Evolutionary conservation across 768 basidiomycete species (phyloP).

Genomic region (Pisolithus marmoratus): DNA sequence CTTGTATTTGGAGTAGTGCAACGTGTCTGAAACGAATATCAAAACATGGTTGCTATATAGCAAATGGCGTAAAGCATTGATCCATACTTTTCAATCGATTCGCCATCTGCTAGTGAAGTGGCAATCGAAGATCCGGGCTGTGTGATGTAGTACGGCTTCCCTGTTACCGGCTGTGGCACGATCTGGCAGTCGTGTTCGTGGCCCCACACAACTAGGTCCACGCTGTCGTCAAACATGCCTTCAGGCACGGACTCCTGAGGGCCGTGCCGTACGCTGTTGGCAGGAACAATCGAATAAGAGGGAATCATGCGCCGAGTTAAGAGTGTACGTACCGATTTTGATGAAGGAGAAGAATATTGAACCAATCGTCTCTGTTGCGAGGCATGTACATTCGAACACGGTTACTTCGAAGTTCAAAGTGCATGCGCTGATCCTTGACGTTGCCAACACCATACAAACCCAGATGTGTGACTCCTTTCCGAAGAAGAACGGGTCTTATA

Average conservation of each 20-base stretch:
- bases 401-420: slow-evolving; percentile 90
- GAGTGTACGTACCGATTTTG: slow-evolving; percentile 73
- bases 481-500: slow-evolving; percentile 84
- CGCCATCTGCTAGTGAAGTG: slow-evolving; percentile 90
- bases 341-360: slow-evolving; percentile 89
- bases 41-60: background rate
- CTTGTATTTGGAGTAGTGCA: slow-evolving; percentile 81
- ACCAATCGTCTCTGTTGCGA: slow-evolving; percentile 85
- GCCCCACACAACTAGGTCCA: slow-evolving; percentile 95
- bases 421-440: slow-evolving; percentile 94
- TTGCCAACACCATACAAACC: slow-evolving; percentile 96
- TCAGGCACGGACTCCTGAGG: slow-evolving; percentile 95
- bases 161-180: slow-evolving; percentile 83
- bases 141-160: slow-evolving; percentile 85
- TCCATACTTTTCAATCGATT: slow-evolving; percentile 80
- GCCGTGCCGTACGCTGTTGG: slow-evolving; percentile 80
- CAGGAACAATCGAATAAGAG: slow-evolving; percentile 6
- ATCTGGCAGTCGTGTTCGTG: slow-evolving; percentile 98
- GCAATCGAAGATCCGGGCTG: slow-evolving; percentile 96
- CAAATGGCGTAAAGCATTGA: background rate
- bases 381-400: slow-evolving; percentile 97
- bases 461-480: slow-evolving; percentile 81
- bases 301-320: slow-evolving; percentile 1
- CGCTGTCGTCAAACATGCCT: slow-evolving; percentile 92
- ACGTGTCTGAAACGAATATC: slow-evolving; percentile 60